These are phyloP conservation scores for Pseudopithomyces chartarum DNA, from an alignment of 2,329 filamentous ascomycete species.

Conservation along the genomic window DNA sequence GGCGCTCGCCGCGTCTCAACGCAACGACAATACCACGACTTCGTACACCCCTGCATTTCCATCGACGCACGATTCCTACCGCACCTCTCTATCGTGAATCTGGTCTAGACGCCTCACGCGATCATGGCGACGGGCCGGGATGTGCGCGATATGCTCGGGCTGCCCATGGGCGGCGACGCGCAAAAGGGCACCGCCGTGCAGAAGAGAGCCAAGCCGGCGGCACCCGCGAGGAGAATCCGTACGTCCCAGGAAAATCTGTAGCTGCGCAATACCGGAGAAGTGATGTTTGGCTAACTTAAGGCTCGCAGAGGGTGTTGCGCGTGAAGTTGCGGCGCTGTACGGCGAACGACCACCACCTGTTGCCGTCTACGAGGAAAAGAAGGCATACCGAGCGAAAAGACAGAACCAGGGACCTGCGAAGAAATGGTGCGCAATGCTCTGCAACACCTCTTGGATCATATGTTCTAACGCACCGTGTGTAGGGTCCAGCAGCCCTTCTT, in stretches of 20 bases:
- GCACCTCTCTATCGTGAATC: constrained; percentile 17
- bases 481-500: constrained; percentile 62
- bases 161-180: constrained; percentile 62
- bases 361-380: constrained; percentile 47
- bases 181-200: constrained; percentile 57
- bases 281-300: constrained; percentile 21
- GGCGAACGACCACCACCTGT: constrained; percentile 49
- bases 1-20: constrained; percentile 13
- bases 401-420: constrained; percentile 46
- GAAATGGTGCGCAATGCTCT: constrained; percentile 36
- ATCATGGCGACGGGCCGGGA: constrained; percentile 57
- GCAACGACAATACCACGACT: constrained; percentile 21
- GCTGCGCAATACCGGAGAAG: background rate
- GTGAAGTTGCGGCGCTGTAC: constrained; percentile 48
- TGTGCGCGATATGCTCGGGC: constrained; percentile 85
- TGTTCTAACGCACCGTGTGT: constrained; percentile 15
- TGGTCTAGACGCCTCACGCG: constrained; percentile 23
- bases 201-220: constrained; percentile 74
- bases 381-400: constrained; percentile 45
- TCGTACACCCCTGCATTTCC: constrained; percentile 32
- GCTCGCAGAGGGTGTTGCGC: constrained; percentile 44
- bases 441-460: background rate
- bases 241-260: constrained; percentile 28
- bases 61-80: constrained; percentile 20
- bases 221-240: constrained; percentile 61